These are phyloP conservation scores for Prinsepia uniflora DNA, from an alignment of 306 rosid genomes.

Conservation along the genomic window DNA sequence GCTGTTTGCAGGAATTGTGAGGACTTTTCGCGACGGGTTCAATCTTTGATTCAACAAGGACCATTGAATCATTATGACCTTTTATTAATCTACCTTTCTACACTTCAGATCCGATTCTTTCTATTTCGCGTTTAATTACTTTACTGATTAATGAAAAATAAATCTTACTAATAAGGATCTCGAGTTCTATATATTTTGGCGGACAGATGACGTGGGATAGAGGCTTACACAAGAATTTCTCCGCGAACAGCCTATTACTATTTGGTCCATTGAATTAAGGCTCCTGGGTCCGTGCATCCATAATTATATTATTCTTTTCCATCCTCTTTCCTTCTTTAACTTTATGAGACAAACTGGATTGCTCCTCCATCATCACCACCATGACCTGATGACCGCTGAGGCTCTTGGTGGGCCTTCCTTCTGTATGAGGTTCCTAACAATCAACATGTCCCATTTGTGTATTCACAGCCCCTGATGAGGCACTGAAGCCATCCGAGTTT, in stretches of 20 bases:
- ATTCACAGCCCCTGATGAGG: no score
- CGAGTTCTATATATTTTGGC: no score
- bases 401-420: no score
- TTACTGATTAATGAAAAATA: background rate
- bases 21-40: no score
- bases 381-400: background rate
- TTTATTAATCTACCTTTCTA: background rate
- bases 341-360: conserved; percentile 13
- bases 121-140: background rate
- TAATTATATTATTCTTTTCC: background rate
- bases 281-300: background rate
- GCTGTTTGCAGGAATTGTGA: no score
- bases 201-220: no score
- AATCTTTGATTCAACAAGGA: no score
- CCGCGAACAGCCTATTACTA: background rate
- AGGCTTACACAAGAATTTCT: background rate
- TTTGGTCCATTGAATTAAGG: background rate
- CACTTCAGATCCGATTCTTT: background rate
- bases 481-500: no score
- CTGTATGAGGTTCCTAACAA: no score
- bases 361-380: conserved; percentile 1
- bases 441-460: no score
- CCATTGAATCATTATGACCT: background rate
- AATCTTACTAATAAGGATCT: no score
- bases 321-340: background rate